Conservation (phyloP, 495 filamentous ascomycete species). For the Aspergillus egyptiacus region DNA sequence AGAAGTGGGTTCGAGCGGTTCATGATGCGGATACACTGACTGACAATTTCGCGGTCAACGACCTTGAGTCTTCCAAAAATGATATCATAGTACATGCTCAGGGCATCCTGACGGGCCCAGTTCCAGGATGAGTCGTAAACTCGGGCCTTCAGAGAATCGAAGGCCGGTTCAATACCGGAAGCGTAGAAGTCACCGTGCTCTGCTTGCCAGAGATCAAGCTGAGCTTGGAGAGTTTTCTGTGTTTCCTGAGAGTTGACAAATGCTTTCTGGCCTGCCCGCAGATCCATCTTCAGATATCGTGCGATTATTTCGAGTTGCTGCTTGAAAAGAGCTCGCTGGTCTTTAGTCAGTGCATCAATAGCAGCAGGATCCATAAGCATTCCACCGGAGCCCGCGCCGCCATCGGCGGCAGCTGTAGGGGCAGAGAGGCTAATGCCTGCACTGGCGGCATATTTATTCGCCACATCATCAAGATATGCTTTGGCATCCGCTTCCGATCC, state of each 20-base stretch:
- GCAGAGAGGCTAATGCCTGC: slow-evolving; percentile 82
- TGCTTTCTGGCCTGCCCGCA: slow-evolving; percentile 91
- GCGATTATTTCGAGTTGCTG: slow-evolving; percentile 94
- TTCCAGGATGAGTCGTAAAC: slow-evolving; percentile 99
- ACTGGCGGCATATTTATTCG: slow-evolving; percentile 82
- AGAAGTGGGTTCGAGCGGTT: slow-evolving; percentile 94
- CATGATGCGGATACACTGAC: slow-evolving; percentile 98
- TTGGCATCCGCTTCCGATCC: slow-evolving; percentile 88
- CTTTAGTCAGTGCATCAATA: slow-evolving; percentile 93
- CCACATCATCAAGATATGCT: slow-evolving; percentile 76
- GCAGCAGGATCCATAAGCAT: slow-evolving; percentile 99
- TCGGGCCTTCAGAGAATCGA: slow-evolving; percentile 87
- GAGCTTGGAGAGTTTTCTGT: slow-evolving; percentile 77
- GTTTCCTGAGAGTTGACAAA: slow-evolving; percentile 77
- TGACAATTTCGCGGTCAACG: slow-evolving; percentile 96
- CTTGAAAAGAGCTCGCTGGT: slow-evolving; percentile 91
- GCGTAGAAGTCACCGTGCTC: slow-evolving; percentile 98
- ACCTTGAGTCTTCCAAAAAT: slow-evolving; percentile 92
- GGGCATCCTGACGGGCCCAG: slow-evolving; percentile 94
- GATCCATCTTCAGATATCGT: slow-evolving; percentile 93
- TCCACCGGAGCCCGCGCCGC: slow-evolving; percentile 58
- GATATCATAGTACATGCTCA: slow-evolving; percentile 99
- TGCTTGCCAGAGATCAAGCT: slow-evolving; percentile 88
- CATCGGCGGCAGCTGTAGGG: slow-evolving; percentile 67
- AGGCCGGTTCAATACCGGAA: slow-evolving; percentile 85